phyloP scores from a whole-genome alignment of 345 rosid species.

The Alliaria petiolata region DNA sequence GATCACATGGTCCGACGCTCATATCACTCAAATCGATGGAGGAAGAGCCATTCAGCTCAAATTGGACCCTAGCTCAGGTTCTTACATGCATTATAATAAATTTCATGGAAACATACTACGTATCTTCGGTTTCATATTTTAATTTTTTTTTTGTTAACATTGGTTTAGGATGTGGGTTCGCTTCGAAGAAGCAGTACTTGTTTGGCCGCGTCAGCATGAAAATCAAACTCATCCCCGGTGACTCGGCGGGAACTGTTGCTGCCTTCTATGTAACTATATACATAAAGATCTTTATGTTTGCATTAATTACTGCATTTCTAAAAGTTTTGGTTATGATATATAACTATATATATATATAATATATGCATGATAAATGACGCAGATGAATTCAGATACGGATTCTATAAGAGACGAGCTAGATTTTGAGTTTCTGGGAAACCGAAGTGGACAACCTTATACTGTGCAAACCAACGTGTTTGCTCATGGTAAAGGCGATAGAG shows the following conservation, averaged over 20 bases:
- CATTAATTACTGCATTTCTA: neutral
- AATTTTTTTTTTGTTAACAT: neutral
- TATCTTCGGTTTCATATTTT: neutral
- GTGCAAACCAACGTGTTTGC: constrained; percentile 35
- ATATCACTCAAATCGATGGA: constrained; percentile 63
- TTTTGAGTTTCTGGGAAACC: constrained; percentile 35
- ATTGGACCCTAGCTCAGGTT: constrained; percentile 84
- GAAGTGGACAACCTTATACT: constrained; percentile 38
- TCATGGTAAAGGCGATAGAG: constrained; percentile 34
- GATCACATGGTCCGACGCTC: constrained; percentile 77
- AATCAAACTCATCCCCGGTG: constrained; percentile 87
- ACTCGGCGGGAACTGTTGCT: constrained; percentile 35
- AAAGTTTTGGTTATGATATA: neutral
- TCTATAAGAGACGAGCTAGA: constrained; percentile 31
- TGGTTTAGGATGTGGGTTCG: constrained; percentile 77
- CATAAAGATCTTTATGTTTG: neutral
- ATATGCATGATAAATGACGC: neutral
- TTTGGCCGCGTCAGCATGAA: constrained; percentile 87
- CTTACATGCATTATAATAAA: neutral
- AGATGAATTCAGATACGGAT: constrained; percentile 37
- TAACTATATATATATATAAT: neutral
- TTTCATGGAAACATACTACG: neutral
- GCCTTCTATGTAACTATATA: constrained; percentile 26
- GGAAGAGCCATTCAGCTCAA: constrained; percentile 79
- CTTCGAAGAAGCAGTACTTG: constrained; percentile 66